Evolutionary conservation across 225 moss, liverwort and hornwort species (phyloP).

Genomic region (Anthoceros angustus): DNA sequence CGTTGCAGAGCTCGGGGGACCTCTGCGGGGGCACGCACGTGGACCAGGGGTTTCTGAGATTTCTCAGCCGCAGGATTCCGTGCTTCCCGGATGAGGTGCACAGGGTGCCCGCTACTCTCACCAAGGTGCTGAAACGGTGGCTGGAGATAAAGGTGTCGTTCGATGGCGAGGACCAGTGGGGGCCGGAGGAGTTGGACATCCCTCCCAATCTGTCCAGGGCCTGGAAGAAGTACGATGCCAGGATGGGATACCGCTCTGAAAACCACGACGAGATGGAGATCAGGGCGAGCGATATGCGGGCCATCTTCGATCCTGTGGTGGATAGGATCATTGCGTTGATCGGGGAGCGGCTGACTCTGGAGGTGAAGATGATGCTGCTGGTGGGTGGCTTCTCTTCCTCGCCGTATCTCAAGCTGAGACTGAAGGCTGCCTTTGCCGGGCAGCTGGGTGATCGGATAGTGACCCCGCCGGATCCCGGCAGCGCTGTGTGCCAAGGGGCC

Average conservation of each 20-base stretch:
- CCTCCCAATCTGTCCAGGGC: not conserved
- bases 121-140: not conserved
- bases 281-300: conserved; percentile 9
- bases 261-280: conserved; percentile 13
- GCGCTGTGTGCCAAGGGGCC: too few species aligned
- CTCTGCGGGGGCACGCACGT: conserved; percentile 8
- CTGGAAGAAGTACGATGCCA: conserved; percentile 13
- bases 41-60: conserved; percentile 1
- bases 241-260: too few species aligned
- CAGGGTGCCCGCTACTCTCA: not conserved
- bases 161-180: not conserved
- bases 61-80: too few species aligned
- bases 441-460: too few species aligned
- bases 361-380: not conserved
- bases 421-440: too few species aligned
- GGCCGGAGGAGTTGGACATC: not conserved
- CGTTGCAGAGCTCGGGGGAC: conserved; percentile 2
- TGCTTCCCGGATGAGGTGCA: not conserved
- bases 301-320: conserved; percentile 17
- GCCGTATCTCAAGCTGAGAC: too few species aligned
- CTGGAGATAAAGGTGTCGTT: not conserved
- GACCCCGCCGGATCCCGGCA: too few species aligned
- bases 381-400: conserved; percentile 1
- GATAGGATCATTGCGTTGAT: conserved; percentile 5
- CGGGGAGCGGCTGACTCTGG: not conserved